Percentiles rank a stretch among this genome's conserved stretches.
phyloP scores from a whole-genome alignment of 1,284 basidiomycete genomes.

The Cryptococcus wingfieldii region DNA sequence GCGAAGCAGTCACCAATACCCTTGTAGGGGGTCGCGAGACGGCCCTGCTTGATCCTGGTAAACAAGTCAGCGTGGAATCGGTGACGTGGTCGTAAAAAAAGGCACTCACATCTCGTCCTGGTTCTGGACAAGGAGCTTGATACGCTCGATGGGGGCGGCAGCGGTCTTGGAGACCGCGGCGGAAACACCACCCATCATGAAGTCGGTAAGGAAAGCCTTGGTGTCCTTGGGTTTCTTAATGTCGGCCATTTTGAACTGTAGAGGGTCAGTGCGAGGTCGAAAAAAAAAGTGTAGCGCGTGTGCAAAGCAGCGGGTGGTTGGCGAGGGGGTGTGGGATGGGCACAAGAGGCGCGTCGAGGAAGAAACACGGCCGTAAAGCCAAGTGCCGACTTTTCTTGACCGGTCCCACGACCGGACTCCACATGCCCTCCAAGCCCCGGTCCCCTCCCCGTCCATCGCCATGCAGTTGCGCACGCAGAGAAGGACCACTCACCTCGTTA shows the following conservation, averaged over 20 bases:
- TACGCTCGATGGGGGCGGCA: slow-evolving; percentile 97
- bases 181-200: slow-evolving; percentile 51
- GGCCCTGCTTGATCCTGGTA: slow-evolving; percentile 83
- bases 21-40: slow-evolving; percentile 87
- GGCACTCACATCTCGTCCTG: slow-evolving; percentile 57
- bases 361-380: neutral
- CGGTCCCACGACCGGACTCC: neutral
- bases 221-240: slow-evolving; percentile 49
- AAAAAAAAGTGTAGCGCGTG: neutral
- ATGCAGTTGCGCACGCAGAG: neutral
- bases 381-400: neutral
- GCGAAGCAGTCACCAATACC: slow-evolving; percentile 82
- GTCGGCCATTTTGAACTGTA: slow-evolving; percentile 34
- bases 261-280: neutral
- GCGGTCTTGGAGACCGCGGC: slow-evolving; percentile 91
- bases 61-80: slow-evolving; percentile 8
- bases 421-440: neutral
- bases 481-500: slow-evolving; percentile 6
- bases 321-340: neutral
- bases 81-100: neutral
- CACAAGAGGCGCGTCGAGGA: neutral
- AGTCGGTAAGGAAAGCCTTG: slow-evolving; percentile 49
- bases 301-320: neutral
- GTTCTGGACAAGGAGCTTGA: slow-evolving; percentile 96
- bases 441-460: neutral